These are phyloP conservation scores for Alternaria ethzedia DNA, from an alignment of 2,329 filamentous ascomycete genomes.

Conservation along the genomic window DNA sequence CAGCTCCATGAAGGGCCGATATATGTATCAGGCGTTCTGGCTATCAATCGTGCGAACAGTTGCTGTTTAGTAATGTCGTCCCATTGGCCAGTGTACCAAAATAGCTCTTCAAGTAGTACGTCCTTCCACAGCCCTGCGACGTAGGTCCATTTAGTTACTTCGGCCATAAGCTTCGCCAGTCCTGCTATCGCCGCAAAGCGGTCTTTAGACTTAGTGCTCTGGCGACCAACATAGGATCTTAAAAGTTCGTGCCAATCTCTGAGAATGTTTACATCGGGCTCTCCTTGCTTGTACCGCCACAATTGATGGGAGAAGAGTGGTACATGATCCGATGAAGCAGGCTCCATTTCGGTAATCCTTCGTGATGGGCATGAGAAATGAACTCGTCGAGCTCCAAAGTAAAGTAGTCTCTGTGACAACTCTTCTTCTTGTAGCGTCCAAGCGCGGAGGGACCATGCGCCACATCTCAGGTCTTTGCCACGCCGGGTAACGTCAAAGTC, in stretches of 20 bases:
- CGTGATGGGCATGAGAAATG: background rate
- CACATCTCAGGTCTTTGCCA: background rate
- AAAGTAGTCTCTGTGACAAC: background rate
- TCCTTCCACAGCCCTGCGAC: background rate
- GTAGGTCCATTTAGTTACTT: background rate
- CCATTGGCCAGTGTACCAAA: background rate
- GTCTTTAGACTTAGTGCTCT: background rate
- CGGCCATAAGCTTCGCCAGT: background rate
- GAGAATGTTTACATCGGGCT: fast-evolving
- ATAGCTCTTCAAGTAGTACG: background rate
- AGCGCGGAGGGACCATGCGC: background rate
- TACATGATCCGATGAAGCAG: fast-evolving
- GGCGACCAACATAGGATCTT: background rate
- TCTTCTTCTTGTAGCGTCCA: background rate
- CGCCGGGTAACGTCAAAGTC: no score
- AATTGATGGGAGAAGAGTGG: background rate
- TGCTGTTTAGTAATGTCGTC: background rate
- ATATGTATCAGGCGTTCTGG: background rate
- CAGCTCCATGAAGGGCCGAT: background rate
- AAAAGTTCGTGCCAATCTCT: background rate
- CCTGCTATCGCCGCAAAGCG: background rate
- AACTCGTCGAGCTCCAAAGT: background rate
- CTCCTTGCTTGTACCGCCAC: background rate
- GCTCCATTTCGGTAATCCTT: background rate
- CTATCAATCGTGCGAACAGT: background rate